Evolutionary conservation across 1,284 basidiomycete genomes (phyloP).

Genomic region (Ganoderma sp.): DNA sequence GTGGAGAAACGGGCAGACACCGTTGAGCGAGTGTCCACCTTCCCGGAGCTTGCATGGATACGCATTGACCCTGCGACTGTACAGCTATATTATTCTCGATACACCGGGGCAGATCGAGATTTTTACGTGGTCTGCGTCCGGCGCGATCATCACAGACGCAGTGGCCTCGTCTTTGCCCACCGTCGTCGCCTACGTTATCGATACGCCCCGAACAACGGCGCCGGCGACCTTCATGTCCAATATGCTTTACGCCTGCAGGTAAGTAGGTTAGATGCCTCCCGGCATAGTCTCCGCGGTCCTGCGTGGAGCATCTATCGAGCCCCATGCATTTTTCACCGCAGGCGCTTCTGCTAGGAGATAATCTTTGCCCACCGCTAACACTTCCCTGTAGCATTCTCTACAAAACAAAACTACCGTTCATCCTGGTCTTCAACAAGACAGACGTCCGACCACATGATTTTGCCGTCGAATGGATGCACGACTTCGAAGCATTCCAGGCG

Average conservation of each 20-base stretch:
- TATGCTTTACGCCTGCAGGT: constrained; percentile 99
- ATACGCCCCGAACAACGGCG: constrained; percentile 93
- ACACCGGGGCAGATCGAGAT: constrained; percentile 99
- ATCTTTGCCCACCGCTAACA: not conserved
- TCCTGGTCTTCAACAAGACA: constrained; percentile 99
- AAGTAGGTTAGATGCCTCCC: constrained; percentile 34
- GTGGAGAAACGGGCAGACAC: constrained; percentile 90
- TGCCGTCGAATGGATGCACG: constrained; percentile 97
- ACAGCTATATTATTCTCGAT: constrained; percentile 91
- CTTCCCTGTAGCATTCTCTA: constrained; percentile 81
- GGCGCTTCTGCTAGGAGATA: not conserved
- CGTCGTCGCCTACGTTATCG: constrained; percentile 96
- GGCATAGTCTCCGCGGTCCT: not conserved
- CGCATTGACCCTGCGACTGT: not conserved
- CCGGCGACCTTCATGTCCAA: constrained; percentile 99
- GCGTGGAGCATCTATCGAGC: not conserved
- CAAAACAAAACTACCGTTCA: constrained; percentile 97
- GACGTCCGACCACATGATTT: constrained; percentile 91
- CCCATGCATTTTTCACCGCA: not conserved
- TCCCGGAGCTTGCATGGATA: not conserved
- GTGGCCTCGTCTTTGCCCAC: constrained; percentile 92
- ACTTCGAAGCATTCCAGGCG: constrained; percentile 90
- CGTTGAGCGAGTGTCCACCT: constrained; percentile 73
- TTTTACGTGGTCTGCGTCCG: constrained; percentile 99
- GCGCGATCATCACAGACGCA: constrained; percentile 98